Conservation (phyloP, 2,329 filamentous ascomycete genomes). For the Aspergillus alliaceus region DNA sequence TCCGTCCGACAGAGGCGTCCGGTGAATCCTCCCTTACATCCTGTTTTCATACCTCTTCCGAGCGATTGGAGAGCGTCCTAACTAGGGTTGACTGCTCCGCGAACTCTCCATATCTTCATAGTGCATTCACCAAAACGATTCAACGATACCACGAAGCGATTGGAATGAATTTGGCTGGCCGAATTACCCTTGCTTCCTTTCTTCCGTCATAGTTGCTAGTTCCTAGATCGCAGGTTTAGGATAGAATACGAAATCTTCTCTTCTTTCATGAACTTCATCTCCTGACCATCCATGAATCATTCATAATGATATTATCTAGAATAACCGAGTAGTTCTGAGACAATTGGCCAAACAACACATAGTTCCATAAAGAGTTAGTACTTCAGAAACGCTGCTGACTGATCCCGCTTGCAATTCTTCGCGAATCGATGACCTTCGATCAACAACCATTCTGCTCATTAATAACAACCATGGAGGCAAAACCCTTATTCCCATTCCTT, state of each 20-base stretch:
- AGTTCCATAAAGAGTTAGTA: constrained; percentile 3
- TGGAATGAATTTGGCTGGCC: constrained; percentile 18
- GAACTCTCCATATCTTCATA: constrained; percentile 8
- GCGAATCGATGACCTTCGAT: constrained; percentile 38
- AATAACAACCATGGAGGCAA: not conserved
- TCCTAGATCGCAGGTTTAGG: constrained; percentile 4
- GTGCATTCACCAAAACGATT: constrained; percentile 18
- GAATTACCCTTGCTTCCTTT: constrained; percentile 11
- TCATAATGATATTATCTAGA: too few species aligned
- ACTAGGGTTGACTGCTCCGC: not conserved
- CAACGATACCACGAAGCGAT: constrained; percentile 32
- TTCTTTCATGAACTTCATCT: too few species aligned
- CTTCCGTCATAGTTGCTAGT: constrained; percentile 5
- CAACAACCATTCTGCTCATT: not conserved
- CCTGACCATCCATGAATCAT: too few species aligned
- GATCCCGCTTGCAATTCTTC: constrained; percentile 26
- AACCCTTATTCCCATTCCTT: not conserved
- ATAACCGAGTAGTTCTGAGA: not conserved
- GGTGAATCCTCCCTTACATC: not conserved
- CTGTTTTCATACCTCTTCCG: not conserved
- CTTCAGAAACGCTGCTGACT: constrained; percentile 21
- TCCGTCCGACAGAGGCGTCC: not conserved
- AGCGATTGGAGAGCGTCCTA: constrained; percentile 6
- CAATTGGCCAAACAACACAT: not conserved
- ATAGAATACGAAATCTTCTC: too few species aligned